A percentile compares a stretch with the other conserved stretches of the same genome.
phyloP scores from a whole-genome alignment of 169 alveolate species.

The Plasmodium ovale region DNA sequence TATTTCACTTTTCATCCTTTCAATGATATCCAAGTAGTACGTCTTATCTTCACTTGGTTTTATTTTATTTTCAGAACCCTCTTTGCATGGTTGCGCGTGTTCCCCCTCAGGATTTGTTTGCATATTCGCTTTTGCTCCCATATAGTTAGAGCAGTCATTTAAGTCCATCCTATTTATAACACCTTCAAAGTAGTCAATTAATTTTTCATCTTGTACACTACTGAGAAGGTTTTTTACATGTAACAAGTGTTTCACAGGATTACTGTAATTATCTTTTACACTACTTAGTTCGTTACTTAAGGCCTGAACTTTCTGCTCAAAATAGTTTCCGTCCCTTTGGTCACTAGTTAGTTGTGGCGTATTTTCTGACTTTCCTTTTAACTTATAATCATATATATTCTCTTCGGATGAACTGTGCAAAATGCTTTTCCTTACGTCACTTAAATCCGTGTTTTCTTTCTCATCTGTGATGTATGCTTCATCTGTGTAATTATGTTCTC shows the following conservation, averaged over 20 bases:
- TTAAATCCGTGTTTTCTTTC: too few relatives aligned
- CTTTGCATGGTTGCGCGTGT: not conserved
- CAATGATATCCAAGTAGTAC: constrained; percentile 1
- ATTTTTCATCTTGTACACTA: constrained; percentile 17
- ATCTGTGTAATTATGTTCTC: too few relatives aligned
- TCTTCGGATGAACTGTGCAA: too few relatives aligned
- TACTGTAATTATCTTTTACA: not conserved
- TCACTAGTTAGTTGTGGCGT: not conserved
- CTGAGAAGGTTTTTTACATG: constrained; percentile 7
- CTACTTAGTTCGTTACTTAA: not conserved
- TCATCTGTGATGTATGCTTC: too few relatives aligned
- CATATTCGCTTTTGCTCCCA: not conserved
- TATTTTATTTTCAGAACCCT: not conserved
- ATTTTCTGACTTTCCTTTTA: too few relatives aligned
- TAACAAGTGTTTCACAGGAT: not conserved
- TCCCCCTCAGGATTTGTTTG: not conserved
- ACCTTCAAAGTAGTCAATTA: constrained; percentile 11
- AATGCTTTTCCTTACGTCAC: too few relatives aligned
- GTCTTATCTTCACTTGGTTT: not conserved
- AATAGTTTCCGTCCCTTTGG: not conserved
- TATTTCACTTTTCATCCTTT: not conserved
- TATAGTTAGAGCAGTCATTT: not conserved
- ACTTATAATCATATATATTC: too few relatives aligned
- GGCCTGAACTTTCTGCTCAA: not conserved
- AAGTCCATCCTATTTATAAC: not conserved